Conservation (phyloP, 2,329 filamentous ascomycete species). For the Ophiostoma sp. region DNA sequence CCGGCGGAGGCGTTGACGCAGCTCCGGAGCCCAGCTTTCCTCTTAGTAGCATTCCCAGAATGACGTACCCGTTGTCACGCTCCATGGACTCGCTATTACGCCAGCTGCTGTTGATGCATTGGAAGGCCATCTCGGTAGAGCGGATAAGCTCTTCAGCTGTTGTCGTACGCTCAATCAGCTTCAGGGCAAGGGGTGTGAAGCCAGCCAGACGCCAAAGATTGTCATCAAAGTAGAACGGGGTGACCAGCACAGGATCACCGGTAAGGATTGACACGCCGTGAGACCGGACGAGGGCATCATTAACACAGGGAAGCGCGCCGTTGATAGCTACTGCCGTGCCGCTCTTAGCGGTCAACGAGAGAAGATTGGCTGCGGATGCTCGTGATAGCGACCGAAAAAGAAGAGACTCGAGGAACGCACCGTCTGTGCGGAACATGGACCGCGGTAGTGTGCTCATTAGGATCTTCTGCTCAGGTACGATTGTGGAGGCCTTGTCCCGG, state of each 20-base stretch:
- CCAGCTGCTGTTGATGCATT: conserved; percentile 86
- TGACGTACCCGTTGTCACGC: conserved; percentile 85
- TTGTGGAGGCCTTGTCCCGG: conserved; percentile 71
- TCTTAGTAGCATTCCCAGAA: conserved; percentile 75
- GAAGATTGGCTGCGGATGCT: conserved; percentile 60
- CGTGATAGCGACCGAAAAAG: conserved; percentile 72
- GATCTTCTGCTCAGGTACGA: conserved; percentile 76
- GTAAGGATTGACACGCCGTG: conserved; percentile 78
- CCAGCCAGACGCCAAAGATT: conserved; percentile 90
- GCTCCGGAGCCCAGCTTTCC: conserved; percentile 64
- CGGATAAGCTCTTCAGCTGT: conserved; percentile 66
- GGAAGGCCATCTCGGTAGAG: conserved; percentile 76
- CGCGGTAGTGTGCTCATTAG: conserved; percentile 77
- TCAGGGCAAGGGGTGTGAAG: conserved; percentile 77
- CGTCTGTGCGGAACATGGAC: conserved; percentile 74
- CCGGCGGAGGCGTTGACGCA: background rate
- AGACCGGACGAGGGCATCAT: conserved; percentile 75
- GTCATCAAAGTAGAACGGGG: conserved; percentile 83
- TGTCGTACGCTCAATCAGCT: conserved; percentile 71
- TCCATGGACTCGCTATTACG: conserved; percentile 98
- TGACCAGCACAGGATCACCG: conserved; percentile 73
- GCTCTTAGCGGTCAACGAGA: conserved; percentile 64
- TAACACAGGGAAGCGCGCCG: conserved; percentile 76
- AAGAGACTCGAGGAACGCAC: conserved; percentile 70
- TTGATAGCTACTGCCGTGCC: conserved; percentile 81